Conservation (phyloP, 73 alveolate species). For the Blepharisma japonicum region DNA sequence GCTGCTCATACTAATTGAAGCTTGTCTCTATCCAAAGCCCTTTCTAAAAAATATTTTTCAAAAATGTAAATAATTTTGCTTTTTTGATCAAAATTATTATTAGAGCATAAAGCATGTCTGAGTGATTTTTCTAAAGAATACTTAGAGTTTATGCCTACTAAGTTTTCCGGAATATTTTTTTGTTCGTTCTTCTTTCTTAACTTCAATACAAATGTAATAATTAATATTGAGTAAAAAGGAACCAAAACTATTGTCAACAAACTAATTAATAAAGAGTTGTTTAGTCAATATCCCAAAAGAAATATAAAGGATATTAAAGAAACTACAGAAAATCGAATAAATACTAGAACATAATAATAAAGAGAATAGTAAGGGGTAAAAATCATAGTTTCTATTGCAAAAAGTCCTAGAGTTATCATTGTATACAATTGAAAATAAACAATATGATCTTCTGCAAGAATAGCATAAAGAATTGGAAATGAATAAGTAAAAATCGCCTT, state of each 20-base stretch:
- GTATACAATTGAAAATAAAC: not conserved
- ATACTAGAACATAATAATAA: not conserved
- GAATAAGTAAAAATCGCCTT: not conserved
- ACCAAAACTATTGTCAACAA: not conserved
- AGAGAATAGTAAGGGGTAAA: not conserved
- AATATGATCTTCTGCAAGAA: not conserved
- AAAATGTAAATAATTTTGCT: not conserved
- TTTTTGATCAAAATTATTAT: too few relatives aligned
- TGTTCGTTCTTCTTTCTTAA: not conserved
- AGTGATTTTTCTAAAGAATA: too few relatives aligned
- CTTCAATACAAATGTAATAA: not conserved
- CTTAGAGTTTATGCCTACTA: too few relatives aligned
- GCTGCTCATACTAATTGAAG: not conserved
- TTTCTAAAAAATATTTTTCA: not conserved
- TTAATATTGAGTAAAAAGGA: not conserved
- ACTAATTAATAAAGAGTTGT: not conserved
- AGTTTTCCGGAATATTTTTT: not conserved
- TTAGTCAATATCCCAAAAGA: not conserved
- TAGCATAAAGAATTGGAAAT: not conserved
- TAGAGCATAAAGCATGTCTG: too few relatives aligned
- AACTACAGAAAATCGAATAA: not conserved
- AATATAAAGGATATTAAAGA: not conserved
- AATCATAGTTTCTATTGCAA: not conserved
- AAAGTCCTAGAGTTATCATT: not conserved
- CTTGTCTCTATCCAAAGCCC: not conserved